Conservation (phyloP, 495 filamentous ascomycete species). For the Penicillium pancosmium region DNA sequence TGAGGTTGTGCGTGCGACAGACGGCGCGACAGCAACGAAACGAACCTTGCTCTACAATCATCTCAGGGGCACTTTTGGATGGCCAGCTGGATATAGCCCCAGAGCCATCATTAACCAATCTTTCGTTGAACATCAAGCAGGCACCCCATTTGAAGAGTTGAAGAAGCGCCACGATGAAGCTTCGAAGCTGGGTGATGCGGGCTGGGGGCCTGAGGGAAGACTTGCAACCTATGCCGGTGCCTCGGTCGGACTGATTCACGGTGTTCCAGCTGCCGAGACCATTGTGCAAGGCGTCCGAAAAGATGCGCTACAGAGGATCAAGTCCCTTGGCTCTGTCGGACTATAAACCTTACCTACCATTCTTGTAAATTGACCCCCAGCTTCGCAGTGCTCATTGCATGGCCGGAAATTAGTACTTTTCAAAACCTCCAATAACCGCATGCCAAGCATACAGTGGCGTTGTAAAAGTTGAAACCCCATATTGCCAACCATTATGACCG, state of each 20-base stretch:
- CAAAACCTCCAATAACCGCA: too few relatives aligned
- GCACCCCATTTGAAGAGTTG: constrained; percentile 59
- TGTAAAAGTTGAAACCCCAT: too few relatives aligned
- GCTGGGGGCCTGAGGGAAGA: constrained; percentile 65
- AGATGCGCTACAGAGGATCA: constrained; percentile 16
- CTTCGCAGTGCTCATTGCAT: too few relatives aligned
- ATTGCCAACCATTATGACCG: too few relatives aligned
- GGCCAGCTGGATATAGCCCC: constrained; percentile 66
- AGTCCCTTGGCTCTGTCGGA: not conserved
- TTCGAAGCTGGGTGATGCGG: constrained; percentile 53
- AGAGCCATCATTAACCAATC: constrained; percentile 65
- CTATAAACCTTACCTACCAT: not conserved
- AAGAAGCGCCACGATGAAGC: constrained; percentile 61
- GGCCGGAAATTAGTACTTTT: too few relatives aligned
- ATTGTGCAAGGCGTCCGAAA: constrained; percentile 37
- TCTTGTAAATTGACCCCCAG: too few relatives aligned
- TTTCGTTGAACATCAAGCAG: constrained; percentile 58
- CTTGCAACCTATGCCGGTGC: constrained; percentile 73
- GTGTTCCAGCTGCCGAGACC: constrained; percentile 42
- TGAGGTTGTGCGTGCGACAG: constrained; percentile 59
- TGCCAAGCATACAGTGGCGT: too few relatives aligned
- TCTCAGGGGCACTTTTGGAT: constrained; percentile 66
- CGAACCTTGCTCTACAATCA: constrained; percentile 72
- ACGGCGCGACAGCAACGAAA: constrained; percentile 66
- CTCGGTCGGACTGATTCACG: constrained; percentile 52